Evolutionary conservation across 495 filamentous ascomycete genomes (phyloP).

Genomic region (Cladorrhinum samala): DNA sequence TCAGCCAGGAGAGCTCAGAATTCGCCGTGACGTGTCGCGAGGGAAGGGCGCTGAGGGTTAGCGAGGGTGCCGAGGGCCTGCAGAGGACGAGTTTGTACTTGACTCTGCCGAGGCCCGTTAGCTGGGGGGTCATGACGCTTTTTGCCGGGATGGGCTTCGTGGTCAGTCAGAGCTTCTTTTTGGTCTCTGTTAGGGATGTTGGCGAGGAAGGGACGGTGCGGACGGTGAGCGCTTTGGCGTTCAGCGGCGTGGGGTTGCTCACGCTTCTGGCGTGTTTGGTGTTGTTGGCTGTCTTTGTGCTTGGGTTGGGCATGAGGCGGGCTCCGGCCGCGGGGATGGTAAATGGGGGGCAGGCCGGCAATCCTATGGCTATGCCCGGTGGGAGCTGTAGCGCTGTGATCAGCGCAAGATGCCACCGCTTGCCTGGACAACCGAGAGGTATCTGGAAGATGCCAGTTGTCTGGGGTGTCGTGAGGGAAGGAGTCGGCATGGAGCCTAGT

Average conservation of each 20-base stretch:
- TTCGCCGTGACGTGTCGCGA: slow-evolving; percentile 26
- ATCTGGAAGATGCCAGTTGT: slow-evolving; percentile 25
- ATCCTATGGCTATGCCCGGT: slow-evolving; percentile 35
- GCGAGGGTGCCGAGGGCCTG: slow-evolving; percentile 21
- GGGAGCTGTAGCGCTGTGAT: slow-evolving; percentile 39
- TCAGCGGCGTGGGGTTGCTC: slow-evolving; percentile 33
- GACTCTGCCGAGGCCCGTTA: slow-evolving; percentile 34
- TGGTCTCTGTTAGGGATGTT: slow-evolving; percentile 10
- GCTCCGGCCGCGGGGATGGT: slow-evolving; percentile 23
- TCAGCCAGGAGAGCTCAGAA: slow-evolving; percentile 39
- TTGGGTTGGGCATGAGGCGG: slow-evolving; percentile 29
- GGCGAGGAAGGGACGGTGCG: background rate
- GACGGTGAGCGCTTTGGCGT: slow-evolving; percentile 22
- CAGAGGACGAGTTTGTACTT: slow-evolving; percentile 36
- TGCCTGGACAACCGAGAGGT: background rate
- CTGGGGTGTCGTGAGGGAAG: slow-evolving; percentile 40
- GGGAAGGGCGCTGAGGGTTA: slow-evolving; percentile 38
- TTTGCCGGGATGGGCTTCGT: slow-evolving; percentile 34
- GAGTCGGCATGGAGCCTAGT: slow-evolving; percentile 24
- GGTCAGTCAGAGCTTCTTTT: slow-evolving; percentile 31
- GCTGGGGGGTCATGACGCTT: slow-evolving; percentile 29
- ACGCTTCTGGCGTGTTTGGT: slow-evolving; percentile 27
- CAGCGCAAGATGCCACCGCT: slow-evolving; percentile 34
- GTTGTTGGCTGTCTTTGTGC: slow-evolving; percentile 21
- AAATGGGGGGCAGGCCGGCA: slow-evolving; percentile 28